These are phyloP conservation scores for Linaria vulgaris DNA, from an alignment of 257 asterid species.

Conservation along the genomic window DNA sequence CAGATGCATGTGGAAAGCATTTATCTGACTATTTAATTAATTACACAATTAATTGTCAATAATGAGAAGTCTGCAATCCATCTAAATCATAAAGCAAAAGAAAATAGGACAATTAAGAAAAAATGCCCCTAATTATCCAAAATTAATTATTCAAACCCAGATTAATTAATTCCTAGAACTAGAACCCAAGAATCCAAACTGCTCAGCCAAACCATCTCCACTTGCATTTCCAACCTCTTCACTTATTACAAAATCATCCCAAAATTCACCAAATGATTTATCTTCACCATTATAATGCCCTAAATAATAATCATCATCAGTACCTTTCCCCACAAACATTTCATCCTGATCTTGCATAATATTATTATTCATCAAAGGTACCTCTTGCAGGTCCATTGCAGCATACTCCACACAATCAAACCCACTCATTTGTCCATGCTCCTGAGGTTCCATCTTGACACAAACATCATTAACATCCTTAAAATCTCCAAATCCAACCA, in stretches of 20 bases:
- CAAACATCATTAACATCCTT: neutral
- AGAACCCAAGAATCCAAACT: too few relatives aligned
- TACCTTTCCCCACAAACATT: neutral
- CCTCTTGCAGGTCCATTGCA: neutral
- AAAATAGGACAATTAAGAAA: too few relatives aligned
- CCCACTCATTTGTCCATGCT: neutral
- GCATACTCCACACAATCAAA: neutral
- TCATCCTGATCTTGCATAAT: slow-evolving; percentile 6
- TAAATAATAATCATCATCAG: too few relatives aligned
- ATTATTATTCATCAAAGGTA: neutral
- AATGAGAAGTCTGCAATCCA: too few relatives aligned
- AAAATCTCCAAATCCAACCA: neutral
- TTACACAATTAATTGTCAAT: too few relatives aligned
- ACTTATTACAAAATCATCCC: slow-evolving; percentile 1
- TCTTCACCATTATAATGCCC: neutral
- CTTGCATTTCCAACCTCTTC: slow-evolving; percentile 1
- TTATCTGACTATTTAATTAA: too few relatives aligned
- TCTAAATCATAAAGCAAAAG: too few relatives aligned
- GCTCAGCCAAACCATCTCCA: neutral
- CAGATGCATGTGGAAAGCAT: too few relatives aligned
- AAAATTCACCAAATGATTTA: slow-evolving; percentile 1
- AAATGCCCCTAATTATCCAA: too few relatives aligned
- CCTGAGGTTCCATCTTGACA: slow-evolving; percentile 10
- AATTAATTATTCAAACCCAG: too few relatives aligned
- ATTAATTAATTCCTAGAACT: too few relatives aligned